Base-by-base conservation (phyloP, 805 yeast genomes). In the Deakozyma indianensis region DNA sequence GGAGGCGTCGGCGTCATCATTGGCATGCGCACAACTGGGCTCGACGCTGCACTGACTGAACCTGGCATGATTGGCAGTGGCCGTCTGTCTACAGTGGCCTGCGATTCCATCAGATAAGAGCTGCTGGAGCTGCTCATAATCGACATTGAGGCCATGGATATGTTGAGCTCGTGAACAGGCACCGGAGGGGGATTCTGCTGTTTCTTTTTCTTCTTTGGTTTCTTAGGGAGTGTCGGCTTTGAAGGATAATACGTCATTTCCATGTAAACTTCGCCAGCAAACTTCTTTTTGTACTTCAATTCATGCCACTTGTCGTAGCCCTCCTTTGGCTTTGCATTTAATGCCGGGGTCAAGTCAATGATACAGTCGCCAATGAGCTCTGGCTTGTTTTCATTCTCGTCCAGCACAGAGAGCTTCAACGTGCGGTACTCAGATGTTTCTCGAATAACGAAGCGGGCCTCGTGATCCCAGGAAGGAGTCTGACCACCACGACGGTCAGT, bases 161-260 rank as follows among this genome's bases (percentile, higher is more conserved):
- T 32, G 18, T 32, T 32, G 18, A 32, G 38, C 38, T 32, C 38
- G 18, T 32, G 38, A 20, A 32, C 38, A 32, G 38, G 38, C 9
- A 32, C 38, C 18, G 38, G 43, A 15, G 25, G 35, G 5, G 25
- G 43, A 14, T 14, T 25, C 29, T 41, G 43, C 41, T 46, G 43
- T 29, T 46, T 42, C 48, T 42, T 44, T 41, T 38, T 38, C 16
- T 32, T 14, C 40, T 38, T 41, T 7, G 41, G 44, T 38, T 25
- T 43, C 7, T 14, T 15, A 18, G 56, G 54, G 20, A 52, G 44
- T 21, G 43, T 44, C 22, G 56, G 51, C 41, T 50, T 57, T 1
- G 68, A 58, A 1, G 95, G 92, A 57, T 84, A 85, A 57, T 85
- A 92, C 0, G 96, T 86, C 82, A 92, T 80, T 56, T 92, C 97